Evolutionary conservation across 768 basidiomycete species (phyloP), one percentile per base, ranked within the genome.

Genomic region (Phaffia australis): DNA sequence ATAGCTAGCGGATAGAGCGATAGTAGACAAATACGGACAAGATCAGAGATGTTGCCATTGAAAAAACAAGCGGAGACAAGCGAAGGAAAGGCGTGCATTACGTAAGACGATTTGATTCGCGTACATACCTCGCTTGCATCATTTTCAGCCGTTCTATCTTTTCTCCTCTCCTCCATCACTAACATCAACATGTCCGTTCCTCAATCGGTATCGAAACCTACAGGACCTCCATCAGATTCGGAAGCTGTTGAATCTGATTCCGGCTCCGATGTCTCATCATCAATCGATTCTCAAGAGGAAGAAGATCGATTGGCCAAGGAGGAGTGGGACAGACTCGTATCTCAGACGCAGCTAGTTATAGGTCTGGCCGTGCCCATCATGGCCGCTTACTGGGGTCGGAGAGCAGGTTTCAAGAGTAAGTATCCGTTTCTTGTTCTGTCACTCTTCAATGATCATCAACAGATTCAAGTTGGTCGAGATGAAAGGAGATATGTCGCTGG

Each of bases 131-230:
- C 27, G 57, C 8, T 58, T 8, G 35, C 35, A 11, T 42, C 35
- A 42, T 42, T 62, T 51, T 59, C 67, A 61, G 29, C 69, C 70
- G 32, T 69, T 64, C 27, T 69, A 69, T 21, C 63, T 64, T 16
- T 66, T 68, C 49, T 60, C 52, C n/a, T 67, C 65, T 35, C 66
- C 61, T 23, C 66, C 67, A 21, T 67, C 58, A n/a, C 68, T 61
- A 51, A 64, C 69, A 48, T 79, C 76, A 60, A 74, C 74, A 49
- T 76, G 77, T n/a, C 67, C 67, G 56, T 75, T 74, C 56, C 65
- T 69, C 61, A 58, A 66, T 60, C 25, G 68, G 66, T 51, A 57
- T 60, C 35, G 56, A 62, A 47, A 69, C 68, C 47, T 72, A 64
- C 3, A 42, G 11, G 35, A 42, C 35, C 35, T 4, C 35, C 11